These are phyloP conservation scores for Isochrysis galbana DNA, from an alignment of 78 protist species.

Conservation along the genomic window DNA sequence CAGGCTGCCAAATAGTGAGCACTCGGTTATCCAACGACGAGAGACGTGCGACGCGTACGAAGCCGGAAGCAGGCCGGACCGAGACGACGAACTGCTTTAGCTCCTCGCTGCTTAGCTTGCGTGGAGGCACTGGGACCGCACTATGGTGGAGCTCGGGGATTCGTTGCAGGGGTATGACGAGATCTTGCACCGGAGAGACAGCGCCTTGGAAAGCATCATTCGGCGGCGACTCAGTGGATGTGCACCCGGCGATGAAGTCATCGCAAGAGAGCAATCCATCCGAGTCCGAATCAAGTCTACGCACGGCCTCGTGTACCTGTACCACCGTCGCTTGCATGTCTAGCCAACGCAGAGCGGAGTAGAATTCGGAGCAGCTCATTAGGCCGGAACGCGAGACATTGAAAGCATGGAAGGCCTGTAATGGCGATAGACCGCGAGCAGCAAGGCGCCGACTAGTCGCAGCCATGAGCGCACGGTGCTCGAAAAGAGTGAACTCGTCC, in stretches of 20 bases:
- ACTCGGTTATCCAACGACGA: background rate
- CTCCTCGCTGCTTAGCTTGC: background rate
- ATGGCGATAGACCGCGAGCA: background rate
- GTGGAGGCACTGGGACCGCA: background rate
- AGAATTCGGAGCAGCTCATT: background rate
- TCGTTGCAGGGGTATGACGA: background rate
- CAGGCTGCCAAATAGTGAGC: background rate
- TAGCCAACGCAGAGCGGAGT: background rate
- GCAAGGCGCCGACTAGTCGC: background rate
- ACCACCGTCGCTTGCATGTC: background rate
- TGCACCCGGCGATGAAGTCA: background rate
- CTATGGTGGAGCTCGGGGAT: background rate
- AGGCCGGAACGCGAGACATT: background rate
- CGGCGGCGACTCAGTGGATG: background rate
- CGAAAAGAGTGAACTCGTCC: background rate
- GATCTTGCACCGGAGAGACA: background rate
- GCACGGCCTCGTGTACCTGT: background rate
- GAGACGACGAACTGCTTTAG: background rate
- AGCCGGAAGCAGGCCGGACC: background rate
- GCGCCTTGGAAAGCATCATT: background rate
- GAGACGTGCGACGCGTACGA: background rate
- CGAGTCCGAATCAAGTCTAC: background rate
- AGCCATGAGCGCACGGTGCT: conserved; percentile 3
- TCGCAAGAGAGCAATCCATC: background rate
- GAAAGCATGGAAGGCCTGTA: background rate